A percentile compares a stretch with the other conserved stretches of the same genome.
phyloP scores from a whole-genome alignment of 305 asterid species.

The Rubia peregrina region DNA sequence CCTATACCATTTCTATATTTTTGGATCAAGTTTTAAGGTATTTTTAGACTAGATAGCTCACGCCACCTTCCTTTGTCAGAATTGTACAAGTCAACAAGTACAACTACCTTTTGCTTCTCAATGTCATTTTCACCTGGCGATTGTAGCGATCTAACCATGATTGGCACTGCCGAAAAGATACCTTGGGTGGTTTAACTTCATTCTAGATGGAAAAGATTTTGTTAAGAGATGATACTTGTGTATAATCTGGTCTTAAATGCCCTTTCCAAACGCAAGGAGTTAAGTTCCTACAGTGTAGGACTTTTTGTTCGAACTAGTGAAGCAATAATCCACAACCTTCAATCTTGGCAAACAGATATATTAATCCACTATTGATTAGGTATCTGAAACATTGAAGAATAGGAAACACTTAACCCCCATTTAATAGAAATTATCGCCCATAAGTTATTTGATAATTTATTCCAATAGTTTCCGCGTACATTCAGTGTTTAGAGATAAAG shows the following conservation, averaged over 20 bases:
- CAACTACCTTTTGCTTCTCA: conserved; percentile 28
- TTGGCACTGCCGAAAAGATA: conserved; percentile 72
- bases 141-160: conserved; percentile 51
- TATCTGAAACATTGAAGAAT: conserved; percentile 36
- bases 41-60: conserved; percentile 46
- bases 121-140: conserved; percentile 75
- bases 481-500: too few relatives aligned
- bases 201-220: conserved; percentile 55
- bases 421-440: too few relatives aligned
- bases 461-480: too few relatives aligned
- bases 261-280: conserved; percentile 68
- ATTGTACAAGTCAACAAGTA: conserved; percentile 57
- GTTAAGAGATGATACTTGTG: conserved; percentile 56
- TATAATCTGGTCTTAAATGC: conserved; percentile 34
- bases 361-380: conserved; percentile 48
- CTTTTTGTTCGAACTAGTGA: conserved; percentile 60
- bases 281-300: conserved; percentile 73
- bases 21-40: conserved; percentile 40
- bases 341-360: conserved; percentile 56
- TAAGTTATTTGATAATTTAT: too few relatives aligned
- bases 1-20: too few relatives aligned
- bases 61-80: conserved; percentile 45
- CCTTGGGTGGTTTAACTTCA: conserved; percentile 46
- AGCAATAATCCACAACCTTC: conserved; percentile 36
- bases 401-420: too few relatives aligned